Conservation (phyloP, 1,139 yeast genomes). For the Geotrichum europaeum region DNA sequence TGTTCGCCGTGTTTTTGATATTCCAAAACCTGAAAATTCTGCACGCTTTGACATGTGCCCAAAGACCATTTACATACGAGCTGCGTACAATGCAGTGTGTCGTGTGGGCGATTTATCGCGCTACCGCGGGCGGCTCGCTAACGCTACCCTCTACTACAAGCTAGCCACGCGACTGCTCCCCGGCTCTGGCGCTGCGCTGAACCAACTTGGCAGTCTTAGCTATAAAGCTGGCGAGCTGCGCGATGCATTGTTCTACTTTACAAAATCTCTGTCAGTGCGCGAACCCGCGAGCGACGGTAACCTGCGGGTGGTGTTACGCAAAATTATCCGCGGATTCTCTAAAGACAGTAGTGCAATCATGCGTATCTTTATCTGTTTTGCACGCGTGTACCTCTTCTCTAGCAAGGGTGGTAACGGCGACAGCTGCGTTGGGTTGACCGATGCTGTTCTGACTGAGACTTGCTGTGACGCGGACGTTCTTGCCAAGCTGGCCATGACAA, state of each 20-base stretch:
- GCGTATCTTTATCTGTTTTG: not conserved
- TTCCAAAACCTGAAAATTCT: not conserved
- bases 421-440: not conserved
- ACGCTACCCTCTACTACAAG: conserved; percentile 22
- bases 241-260: conserved; percentile 11
- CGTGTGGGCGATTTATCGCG: conserved; percentile 24
- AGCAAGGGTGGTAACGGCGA: not conserved
- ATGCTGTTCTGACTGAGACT: not conserved
- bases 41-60: not conserved
- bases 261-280: conserved; percentile 7
- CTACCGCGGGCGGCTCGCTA: conserved; percentile 15
- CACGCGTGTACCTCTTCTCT: not conserved
- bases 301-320: not conserved
- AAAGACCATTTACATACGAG: not conserved
- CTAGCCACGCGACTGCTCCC: conserved; percentile 19
- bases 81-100: conserved; percentile 15
- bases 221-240: conserved; percentile 6
- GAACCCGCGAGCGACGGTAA: not conserved
- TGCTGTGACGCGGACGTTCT: not conserved
- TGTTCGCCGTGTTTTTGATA: conserved; percentile 5
- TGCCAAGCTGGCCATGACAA: not conserved
- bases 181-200: conserved; percentile 12
- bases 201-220: conserved; percentile 15
- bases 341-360: not conserved
- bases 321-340: not conserved